Evolutionary conservation across 2,329 filamentous ascomycete genomes (phyloP), one percentile per base, ranked within the genome.

Genomic region (Colletotrichum camelliae): DNA sequence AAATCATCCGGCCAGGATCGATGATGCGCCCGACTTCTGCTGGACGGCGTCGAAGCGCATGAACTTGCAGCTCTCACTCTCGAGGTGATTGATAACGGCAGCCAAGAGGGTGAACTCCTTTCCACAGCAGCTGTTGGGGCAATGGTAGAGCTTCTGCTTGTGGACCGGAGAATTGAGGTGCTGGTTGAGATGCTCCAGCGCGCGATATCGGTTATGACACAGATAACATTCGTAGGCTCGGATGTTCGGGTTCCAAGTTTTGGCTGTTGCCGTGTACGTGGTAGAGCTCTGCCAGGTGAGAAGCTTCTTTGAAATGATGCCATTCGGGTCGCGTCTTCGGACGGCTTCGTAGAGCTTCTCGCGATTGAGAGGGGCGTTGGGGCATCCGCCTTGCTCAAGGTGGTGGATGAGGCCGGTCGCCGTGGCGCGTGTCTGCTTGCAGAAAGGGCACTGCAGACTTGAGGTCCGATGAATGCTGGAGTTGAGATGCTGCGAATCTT

Each of bases 371-470:
- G 80, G 82, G 0, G 89, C 88, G 0, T 81, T 81, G 0, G 86
- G 86, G 66, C 92, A 94, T 1, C 84, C 81, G n/a, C 88, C 88
- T 1, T 79, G 82, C 77, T 94, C 92, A 1, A 93, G 81, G 75
- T 94, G 90, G 79, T 92, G 85, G 1, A 84, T 80, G 4, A 93
- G 78, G 4, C 90, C 91, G 1, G 88, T 90, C 1, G 91, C 90
- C 0, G 88, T 88, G 10, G 86, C 83, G 75, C 85, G 90, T 3
- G 9, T 33, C 3, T 62, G 74, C 37, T 83, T 79, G 82, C 92
- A 94, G 79, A 91, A 93, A 0, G 89, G 91, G 65, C 92, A 94
- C 0, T 57, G 1, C 5, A 92, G 80, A 2, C 81, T 80, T 0
- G 58, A 73, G 66, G 87, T 87, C 1, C 84, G 84, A 79, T 94